Conservation (phyloP, 1,139 yeast genomes). For the Candida albicans region DNA sequence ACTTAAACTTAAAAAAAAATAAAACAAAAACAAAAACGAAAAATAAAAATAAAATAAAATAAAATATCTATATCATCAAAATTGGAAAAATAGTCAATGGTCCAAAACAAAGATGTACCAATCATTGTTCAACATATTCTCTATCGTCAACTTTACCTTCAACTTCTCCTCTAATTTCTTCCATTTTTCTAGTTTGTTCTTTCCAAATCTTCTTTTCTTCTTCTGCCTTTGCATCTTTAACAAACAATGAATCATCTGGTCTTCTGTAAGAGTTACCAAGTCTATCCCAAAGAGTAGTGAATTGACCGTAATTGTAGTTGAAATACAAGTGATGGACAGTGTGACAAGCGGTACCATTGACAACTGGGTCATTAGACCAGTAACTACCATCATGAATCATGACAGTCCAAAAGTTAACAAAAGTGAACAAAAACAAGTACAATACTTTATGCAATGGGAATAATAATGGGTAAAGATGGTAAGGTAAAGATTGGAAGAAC, state of each 20-base stretch:
- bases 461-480: conserved; percentile 84
- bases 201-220: conserved; percentile 63
- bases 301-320: conserved; percentile 97
- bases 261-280: conserved; percentile 89
- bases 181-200: conserved; percentile 74
- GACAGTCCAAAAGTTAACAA: conserved; percentile 97
- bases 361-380: conserved; percentile 86
- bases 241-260: conserved; percentile 86
- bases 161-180: conserved; percentile 70
- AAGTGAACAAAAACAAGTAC: conserved; percentile 76
- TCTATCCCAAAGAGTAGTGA: conserved; percentile 97
- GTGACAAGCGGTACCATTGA: conserved; percentile 98
- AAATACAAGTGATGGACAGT: conserved; percentile 95
- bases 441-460: conserved; percentile 91
- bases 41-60: conserved; percentile 1
- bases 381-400: conserved; percentile 98
- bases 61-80: not conserved
- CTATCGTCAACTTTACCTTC: conserved; percentile 72
- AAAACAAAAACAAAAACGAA: too few relatives aligned
- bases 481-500: conserved; percentile 86
- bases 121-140: conserved; percentile 26
- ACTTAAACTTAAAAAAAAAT: too few relatives aligned
- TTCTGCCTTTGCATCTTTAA: conserved; percentile 53
- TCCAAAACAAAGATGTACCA: not conserved
- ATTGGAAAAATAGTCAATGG: not conserved